A percentile compares a stretch with the other conserved stretches of the same genome.
phyloP scores from a whole-genome alignment of 2,329 filamentous ascomycete species.

The Penicillium sp. region DNA sequence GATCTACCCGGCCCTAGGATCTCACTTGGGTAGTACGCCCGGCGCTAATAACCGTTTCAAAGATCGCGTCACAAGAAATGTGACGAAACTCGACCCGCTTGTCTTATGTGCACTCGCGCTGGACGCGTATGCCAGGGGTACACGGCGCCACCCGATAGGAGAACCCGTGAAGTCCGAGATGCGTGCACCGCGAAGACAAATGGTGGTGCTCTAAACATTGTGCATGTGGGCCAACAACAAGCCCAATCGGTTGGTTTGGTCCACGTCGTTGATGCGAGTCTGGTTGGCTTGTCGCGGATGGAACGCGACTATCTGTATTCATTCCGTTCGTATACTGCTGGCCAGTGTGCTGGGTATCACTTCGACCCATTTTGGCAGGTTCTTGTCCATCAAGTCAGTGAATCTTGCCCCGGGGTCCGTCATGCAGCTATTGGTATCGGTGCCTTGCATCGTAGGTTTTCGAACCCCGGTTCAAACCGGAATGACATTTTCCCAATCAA shows the following conservation, averaged over 20 bases:
- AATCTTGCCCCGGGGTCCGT: conserved; percentile 1
- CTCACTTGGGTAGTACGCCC: not conserved
- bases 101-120: not conserved
- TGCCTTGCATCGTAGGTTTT: conserved; percentile 4
- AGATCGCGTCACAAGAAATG: conserved; percentile 7
- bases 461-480: not conserved
- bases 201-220: not conserved
- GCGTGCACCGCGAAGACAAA: not conserved
- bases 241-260: not conserved
- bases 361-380: conserved; percentile 6
- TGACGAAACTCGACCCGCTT: conserved; percentile 6
- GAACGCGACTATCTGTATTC: conserved; percentile 3
- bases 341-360: conserved; percentile 1
- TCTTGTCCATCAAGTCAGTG: conserved; percentile 3
- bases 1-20: not conserved
- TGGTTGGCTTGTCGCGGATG: conserved; percentile 1
- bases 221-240: not conserved
- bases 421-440: conserved; percentile 4
- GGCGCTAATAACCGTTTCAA: not conserved
- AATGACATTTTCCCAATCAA: conserved; percentile 1
- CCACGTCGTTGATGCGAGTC: not conserved
- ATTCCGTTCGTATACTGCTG: conserved; percentile 1
- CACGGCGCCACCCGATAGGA: not conserved
- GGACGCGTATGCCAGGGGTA: conserved; percentile 4
- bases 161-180: conserved; percentile 3